Base-by-base conservation (phyloP, 352 stramenopile genomes). In the Phytophthora pseudosyringae region DNA sequence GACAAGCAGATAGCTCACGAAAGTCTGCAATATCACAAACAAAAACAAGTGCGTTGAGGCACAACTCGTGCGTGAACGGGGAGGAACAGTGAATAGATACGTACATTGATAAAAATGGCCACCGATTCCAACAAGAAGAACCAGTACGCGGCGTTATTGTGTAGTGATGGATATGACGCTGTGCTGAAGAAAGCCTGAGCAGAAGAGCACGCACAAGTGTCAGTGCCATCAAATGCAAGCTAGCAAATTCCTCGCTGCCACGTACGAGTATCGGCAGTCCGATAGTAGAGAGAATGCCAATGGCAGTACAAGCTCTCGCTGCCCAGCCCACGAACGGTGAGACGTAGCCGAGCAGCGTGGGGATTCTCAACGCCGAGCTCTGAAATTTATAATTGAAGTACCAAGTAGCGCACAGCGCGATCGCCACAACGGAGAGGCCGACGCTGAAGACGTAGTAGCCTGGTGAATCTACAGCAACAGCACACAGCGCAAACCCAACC, bases 71-170 rank as follows among this genome's bases (percentile, higher is more conserved):
- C 13, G 44, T 11, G 13, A 60, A 31, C 4, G 25, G 44, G 3
- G 26, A 21, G n/a, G 5, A 8, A 16, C 4, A 11, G 11, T 28
- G 21, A 21, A 21, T 1, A 21, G 21, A 21, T 21, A 2, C 56
- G 39, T 71, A 90, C 83, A 56, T 91, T 90, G 58, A 84, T 67
- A 45, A 81, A 78, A 18, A 90, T 59, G 8, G 81, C 79, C 35
- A 86, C 26, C 2, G 79, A 82, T 60, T 90, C 75, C 48, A 91
- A 65, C 41, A 83, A 62, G 58, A 91, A 90, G 69, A 91, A 90
- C 63, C 70, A 88, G 59, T 89, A 89, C 44, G 80, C 80, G 1
- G 73, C 75, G 45, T 74, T 67, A 55, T 88, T 86, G 70, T 91
- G 83, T 35, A 84, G 15, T 6, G 64, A 65, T 28, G 80, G 79